Base-by-base conservation (phyloP, 371 early-diverging fungal species). In the Circinella minor region DNA sequence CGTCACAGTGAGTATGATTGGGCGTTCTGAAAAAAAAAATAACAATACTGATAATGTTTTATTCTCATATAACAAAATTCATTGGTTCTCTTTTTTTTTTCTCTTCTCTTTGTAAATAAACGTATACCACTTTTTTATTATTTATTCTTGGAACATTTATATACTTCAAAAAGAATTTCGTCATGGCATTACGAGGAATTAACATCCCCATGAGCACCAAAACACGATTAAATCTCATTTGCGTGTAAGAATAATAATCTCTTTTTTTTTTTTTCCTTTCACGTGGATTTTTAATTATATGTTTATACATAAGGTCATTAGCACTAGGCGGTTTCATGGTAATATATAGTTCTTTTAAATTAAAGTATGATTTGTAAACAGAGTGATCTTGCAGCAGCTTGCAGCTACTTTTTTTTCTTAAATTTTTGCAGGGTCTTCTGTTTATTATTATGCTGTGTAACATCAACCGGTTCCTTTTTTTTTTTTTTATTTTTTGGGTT, bases 271-370 rank as follows among this genome's bases (percentile, higher is more conserved):
- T 49, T 37, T 5, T 51, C 5, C 8, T 14, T 51, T 14, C 47
- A 3, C 47, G 47, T 47, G 15, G 27, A 2, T 43, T 43, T 2
- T 43, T 43, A 9, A 9, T 6, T 43, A 43, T 43, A 43, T 43
- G 6, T 3, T 43, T 43, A 43, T 43, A 43, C 11, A 43, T 43
- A 9, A 70, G 70, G 18, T 57, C 57, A 51, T 36, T 70, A 60
- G 57, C 70, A 13, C 20, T 70, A 39, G 70, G 70, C 13, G 70
- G 70, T 4, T 70, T 70, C 34, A 17, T 70, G 70, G 70, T 70
- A 60, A 63, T 49, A 9, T 27, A 27, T 27, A 27, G 27, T 27
- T 27, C 27, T 59, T 20, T 15, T 36, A 17, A 38, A 63, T 17
- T 36, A 62, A 39, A 55, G 27, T 27, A 27, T 27, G 27, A 27